Percentiles rank a stretch among this genome's conserved stretches.
phyloP scores from a whole-genome alignment of 352 stramenopile genomes.

The Blastocystis sp. region DNA sequence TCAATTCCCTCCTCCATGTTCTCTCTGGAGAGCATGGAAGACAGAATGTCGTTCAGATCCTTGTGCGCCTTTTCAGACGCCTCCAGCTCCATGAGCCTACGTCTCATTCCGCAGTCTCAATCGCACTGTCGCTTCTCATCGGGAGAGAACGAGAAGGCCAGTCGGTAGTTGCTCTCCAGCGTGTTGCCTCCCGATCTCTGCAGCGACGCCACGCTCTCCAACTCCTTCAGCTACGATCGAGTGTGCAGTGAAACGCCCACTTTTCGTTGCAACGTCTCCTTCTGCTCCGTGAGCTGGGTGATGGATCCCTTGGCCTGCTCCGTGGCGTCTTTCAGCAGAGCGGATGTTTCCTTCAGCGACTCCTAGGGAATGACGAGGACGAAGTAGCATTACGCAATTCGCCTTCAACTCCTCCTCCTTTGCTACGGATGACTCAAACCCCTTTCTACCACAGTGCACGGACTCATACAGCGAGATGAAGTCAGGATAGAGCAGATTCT shows the following conservation, averaged over 20 bases:
- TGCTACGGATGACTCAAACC: background rate
- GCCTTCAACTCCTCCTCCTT: background rate
- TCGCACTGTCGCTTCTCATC: conserved; percentile 22
- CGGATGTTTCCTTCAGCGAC: background rate
- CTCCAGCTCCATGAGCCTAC: conserved; percentile 21
- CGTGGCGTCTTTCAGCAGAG: background rate
- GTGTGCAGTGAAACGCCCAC: background rate
- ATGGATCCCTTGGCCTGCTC: background rate
- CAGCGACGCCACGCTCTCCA: background rate
- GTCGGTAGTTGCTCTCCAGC: conserved; percentile 12
- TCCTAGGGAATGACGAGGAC: background rate
- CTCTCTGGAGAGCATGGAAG: background rate
- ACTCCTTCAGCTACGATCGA: conserved; percentile 2
- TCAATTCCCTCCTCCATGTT: conserved; percentile 55
- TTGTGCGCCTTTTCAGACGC: background rate
- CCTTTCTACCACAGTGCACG: background rate
- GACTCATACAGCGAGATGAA: background rate
- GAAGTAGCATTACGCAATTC: background rate
- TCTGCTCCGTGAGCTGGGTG: background rate
- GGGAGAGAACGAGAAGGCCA: conserved; percentile 26
- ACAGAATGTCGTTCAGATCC: conserved; percentile 36
- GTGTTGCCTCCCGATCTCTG: background rate
- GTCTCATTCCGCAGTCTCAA: background rate
- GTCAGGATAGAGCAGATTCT: background rate
- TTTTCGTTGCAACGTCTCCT: background rate